Base-by-base conservation (phyloP, 2,329 filamentous ascomycete genomes). In the Colletotrichum sojae region DNA sequence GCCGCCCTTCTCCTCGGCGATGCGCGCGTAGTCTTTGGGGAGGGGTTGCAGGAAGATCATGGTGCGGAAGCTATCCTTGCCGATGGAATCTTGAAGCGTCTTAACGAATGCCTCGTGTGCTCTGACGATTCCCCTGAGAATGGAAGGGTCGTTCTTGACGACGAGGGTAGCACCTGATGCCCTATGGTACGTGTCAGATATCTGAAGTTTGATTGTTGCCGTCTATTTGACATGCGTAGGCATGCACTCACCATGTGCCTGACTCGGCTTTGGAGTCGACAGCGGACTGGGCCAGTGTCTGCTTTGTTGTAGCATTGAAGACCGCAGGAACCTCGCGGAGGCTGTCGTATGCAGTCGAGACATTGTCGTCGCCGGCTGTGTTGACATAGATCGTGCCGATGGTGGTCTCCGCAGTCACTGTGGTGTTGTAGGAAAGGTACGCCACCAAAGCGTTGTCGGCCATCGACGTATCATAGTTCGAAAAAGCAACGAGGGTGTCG, bases 1-100 rank as follows among this genome's bases (percentile, higher is more conserved):
- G 6, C 81, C 80, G 1, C 81, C 82, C 39, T 78, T 79, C 36
- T 74, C 72, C 49, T 75, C 61, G 71, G 77, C 77, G 13, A 73
- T 65, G 15, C 75, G 69, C 5, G 77, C 67, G 31, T 80, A 72
- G 55, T 77, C 75, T 43, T 75, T 72, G 2, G 81, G 66, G 40
- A 83, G 76, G 6, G 82, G 78, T 68, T 85, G 83, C 63, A 80
- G 78, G 20, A 77, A 73, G 2, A 80, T 58, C 43, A 71, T 74
- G 0, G 78, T 72, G 6, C 62, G 57, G 4, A 76, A 52, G 5
- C 45, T 48, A 4, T 27, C 58, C 12, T 45, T 57, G 2, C 59
- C 59, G 39, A 62, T 71, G 2, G 72, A 70, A 1, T 39, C 62
- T 2, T 59, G 67, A 2, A 78, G 68, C 8, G 58, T 40, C 0